phyloP scores from a whole-genome alignment of 2,329 filamentous ascomycete species.

The Xylaria sp. region DNA sequence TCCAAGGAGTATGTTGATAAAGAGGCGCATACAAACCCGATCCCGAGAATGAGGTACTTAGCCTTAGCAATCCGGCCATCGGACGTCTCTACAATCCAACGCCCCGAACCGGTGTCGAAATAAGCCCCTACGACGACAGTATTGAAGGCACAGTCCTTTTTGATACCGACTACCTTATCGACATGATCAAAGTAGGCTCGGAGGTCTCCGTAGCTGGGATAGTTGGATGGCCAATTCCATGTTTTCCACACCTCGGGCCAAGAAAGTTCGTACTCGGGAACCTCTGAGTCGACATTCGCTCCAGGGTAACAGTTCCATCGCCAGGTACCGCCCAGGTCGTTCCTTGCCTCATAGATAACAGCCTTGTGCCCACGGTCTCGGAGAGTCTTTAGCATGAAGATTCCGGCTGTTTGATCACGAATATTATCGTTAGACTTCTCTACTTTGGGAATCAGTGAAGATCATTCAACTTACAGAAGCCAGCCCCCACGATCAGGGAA shows the following conservation, averaged over 20 bases:
- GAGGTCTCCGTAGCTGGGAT: conserved; percentile 64
- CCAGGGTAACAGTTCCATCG: conserved; percentile 68
- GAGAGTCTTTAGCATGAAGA: conserved; percentile 64
- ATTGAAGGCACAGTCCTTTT: conserved; percentile 68
- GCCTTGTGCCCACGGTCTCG: conserved; percentile 61
- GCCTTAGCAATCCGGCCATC: conserved; percentile 63
- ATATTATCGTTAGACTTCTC: not conserved
- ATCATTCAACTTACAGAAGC: conserved; percentile 52
- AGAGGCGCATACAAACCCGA: conserved; percentile 58
- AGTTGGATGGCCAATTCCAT: conserved; percentile 67
- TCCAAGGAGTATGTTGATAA: not conserved
- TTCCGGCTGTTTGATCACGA: conserved; percentile 50
- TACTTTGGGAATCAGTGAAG: not conserved
- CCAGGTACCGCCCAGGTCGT: conserved; percentile 65
- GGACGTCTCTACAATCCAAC: conserved; percentile 63
- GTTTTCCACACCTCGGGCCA: conserved; percentile 63
- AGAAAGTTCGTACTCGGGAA: conserved; percentile 65
- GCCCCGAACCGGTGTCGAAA: conserved; percentile 60
- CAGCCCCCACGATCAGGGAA: conserved; percentile 58
- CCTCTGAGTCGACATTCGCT: conserved; percentile 64
- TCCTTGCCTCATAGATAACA: conserved; percentile 64
- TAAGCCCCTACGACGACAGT: conserved; percentile 64
- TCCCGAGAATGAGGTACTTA: conserved; percentile 64
- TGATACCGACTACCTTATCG: conserved; percentile 64
- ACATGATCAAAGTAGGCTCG: conserved; percentile 69